phyloP scores from a whole-genome alignment of 73 alveolate genomes.

The Paramecium sonneborni region DNA sequence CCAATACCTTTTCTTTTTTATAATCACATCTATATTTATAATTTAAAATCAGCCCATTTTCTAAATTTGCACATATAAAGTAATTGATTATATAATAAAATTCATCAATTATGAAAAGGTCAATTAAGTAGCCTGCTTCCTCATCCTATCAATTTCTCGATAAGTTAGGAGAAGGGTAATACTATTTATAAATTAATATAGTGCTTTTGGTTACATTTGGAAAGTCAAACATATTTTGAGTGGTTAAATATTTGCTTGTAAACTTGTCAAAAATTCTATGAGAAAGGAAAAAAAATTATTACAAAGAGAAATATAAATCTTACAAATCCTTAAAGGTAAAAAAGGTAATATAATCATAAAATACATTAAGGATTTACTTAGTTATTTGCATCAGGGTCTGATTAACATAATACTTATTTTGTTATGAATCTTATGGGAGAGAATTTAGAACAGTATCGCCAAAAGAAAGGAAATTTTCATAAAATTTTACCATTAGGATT shows the following conservation, averaged over 20 bases:
- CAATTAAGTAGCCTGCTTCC: constrained; percentile 39
- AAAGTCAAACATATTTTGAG: not conserved
- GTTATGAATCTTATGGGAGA: constrained; percentile 94
- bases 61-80: not conserved
- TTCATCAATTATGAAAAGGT: not conserved
- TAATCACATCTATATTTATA: not conserved
- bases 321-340: constrained; percentile 12
- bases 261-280: constrained; percentile 37
- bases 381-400: constrained; percentile 65
- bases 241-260: constrained; percentile 37
- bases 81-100: not conserved
- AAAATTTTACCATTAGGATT: not conserved
- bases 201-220: constrained; percentile 47
- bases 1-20: not conserved
- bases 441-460: constrained; percentile 81
- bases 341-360: not conserved
- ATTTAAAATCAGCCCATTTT: not conserved
- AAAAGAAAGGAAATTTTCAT: constrained; percentile 51
- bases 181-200: not conserved
- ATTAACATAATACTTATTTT: constrained; percentile 84
- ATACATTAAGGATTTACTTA: not conserved
- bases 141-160: constrained; percentile 32
- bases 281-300: not conserved
- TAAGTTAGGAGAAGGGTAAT: constrained; percentile 48
- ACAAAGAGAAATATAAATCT: not conserved